These are phyloP conservation scores for Kodamaea leandrae DNA, from an alignment of 805 yeast species.

Conservation along the genomic window DNA sequence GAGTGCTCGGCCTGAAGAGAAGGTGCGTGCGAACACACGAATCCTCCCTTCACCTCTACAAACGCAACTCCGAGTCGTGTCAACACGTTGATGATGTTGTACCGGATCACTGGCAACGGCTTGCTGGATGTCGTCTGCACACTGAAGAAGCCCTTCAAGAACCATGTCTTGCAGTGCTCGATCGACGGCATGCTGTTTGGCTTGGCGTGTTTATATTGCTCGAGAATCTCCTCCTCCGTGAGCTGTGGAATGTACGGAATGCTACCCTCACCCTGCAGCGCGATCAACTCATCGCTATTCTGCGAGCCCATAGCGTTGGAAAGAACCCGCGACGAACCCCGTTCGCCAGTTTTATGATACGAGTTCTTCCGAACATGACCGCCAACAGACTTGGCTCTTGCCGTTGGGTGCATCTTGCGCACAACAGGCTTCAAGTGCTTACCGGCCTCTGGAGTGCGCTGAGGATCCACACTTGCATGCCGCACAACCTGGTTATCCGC, in stretches of 20 bases:
- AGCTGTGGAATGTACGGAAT: conserved; percentile 34
- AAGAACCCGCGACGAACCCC: conserved; percentile 18
- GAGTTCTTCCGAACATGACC: conserved; percentile 67
- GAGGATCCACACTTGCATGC: background rate
- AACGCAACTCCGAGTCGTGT: conserved; percentile 74
- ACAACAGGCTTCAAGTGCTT: background rate
- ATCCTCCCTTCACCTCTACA: conserved; percentile 92
- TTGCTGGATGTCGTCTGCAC: conserved; percentile 94
- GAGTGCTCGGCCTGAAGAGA: conserved; percentile 31
- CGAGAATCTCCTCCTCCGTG: conserved; percentile 41
- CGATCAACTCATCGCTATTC: conserved; percentile 44
- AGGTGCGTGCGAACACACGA: conserved; percentile 72
- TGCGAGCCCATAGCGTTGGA: conserved; percentile 40
- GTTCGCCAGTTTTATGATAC: conserved; percentile 21
- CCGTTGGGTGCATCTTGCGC: conserved; percentile 66
- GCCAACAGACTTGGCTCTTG: conserved; percentile 86
- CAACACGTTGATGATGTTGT: conserved; percentile 75
- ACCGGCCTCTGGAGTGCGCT: background rate
- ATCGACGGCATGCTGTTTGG: conserved; percentile 89
- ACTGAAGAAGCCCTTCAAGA: conserved; percentile 88
- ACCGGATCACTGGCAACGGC: conserved; percentile 83
- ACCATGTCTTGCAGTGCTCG: conserved; percentile 86
- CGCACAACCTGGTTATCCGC: conserved; percentile 23
- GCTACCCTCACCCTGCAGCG: conserved; percentile 8
- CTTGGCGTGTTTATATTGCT: conserved; percentile 51